Evolutionary conservation across 2,329 filamentous ascomycete species (phyloP).

Genomic region (Colletotrichum scovillei): DNA sequence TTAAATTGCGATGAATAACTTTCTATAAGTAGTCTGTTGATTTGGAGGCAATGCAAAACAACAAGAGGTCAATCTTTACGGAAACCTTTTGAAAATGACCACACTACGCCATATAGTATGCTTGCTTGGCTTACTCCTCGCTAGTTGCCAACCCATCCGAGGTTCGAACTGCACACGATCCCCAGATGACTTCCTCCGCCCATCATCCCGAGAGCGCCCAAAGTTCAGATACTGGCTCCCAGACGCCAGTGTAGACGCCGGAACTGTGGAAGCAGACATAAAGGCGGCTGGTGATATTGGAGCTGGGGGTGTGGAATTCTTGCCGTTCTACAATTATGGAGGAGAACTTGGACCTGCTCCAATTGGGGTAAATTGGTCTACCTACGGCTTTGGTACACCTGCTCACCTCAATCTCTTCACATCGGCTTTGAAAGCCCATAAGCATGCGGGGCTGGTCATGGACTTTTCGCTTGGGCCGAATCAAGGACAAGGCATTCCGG

Average conservation of each 20-base stretch:
- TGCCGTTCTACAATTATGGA: constrained; percentile 43
- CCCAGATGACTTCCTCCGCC: no score
- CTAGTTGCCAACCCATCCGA: no score
- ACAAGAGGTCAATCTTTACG: no score
- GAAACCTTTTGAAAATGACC: no score
- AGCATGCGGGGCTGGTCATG: constrained; percentile 50
- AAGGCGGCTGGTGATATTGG: constrained; percentile 31
- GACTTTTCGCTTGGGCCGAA: constrained; percentile 60
- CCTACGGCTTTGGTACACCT: constrained; percentile 54
- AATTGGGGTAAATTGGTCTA: constrained; percentile 41
- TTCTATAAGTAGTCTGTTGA: no score
- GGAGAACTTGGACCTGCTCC: constrained; percentile 26
- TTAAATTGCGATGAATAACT: no score
- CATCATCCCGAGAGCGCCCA: constrained; percentile 21
- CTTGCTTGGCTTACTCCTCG: no score
- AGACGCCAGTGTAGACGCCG: constrained; percentile 38
- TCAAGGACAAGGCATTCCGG: constrained; percentile 59
- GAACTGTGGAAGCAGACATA: constrained; percentile 37
- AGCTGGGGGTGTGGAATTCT: constrained; percentile 41
- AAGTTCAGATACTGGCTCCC: constrained; percentile 43
- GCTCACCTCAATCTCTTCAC: constrained; percentile 38
- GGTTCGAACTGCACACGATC: no score
- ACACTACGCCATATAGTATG: no score
- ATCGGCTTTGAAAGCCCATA: neutral
- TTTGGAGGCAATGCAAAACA: no score